Conservation (phyloP, 441 rosid species). For the Geranium incanum region DNA sequence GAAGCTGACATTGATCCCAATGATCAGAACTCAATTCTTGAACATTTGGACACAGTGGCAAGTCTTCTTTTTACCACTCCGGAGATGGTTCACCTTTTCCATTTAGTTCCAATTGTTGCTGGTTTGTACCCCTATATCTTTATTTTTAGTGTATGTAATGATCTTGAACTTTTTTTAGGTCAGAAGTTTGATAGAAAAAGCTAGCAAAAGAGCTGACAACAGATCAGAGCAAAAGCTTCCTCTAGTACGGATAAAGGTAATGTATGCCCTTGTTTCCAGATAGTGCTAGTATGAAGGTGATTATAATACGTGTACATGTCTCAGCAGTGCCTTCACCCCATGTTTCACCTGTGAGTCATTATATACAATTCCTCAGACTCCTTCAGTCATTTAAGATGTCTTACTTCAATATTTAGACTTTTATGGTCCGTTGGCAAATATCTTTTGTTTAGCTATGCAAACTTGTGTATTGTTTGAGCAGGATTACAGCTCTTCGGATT, state of each 20-base stretch:
- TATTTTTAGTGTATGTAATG: constrained; percentile 11
- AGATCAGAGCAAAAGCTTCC: constrained; percentile 75
- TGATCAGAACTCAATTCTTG: constrained; percentile 91
- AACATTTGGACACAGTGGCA: constrained; percentile 91
- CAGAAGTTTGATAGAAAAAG: constrained; percentile 67
- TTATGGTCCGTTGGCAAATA: neutral
- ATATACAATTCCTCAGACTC: too few relatives aligned
- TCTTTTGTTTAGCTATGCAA: neutral
- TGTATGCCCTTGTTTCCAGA: constrained; percentile 12
- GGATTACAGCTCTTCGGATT: neutral
- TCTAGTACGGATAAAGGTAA: constrained; percentile 84
- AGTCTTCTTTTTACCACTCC: constrained; percentile 18
- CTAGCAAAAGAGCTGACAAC: constrained; percentile 45
- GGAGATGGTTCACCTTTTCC: neutral
- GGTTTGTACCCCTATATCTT: constrained; percentile 2
- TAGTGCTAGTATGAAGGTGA: neutral
- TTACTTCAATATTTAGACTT: neutral
- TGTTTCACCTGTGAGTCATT: neutral
- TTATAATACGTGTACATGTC: constrained; percentile 6
- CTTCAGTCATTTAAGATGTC: too few relatives aligned
- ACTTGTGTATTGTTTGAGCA: neutral
- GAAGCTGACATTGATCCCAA: constrained; percentile 76
- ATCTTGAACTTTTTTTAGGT: constrained; percentile 43
- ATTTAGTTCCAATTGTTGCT: constrained; percentile 1
- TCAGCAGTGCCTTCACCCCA: neutral